Conservation (phyloP, 495 filamentous ascomycete genomes). For the Tuber aestivum region DNA sequence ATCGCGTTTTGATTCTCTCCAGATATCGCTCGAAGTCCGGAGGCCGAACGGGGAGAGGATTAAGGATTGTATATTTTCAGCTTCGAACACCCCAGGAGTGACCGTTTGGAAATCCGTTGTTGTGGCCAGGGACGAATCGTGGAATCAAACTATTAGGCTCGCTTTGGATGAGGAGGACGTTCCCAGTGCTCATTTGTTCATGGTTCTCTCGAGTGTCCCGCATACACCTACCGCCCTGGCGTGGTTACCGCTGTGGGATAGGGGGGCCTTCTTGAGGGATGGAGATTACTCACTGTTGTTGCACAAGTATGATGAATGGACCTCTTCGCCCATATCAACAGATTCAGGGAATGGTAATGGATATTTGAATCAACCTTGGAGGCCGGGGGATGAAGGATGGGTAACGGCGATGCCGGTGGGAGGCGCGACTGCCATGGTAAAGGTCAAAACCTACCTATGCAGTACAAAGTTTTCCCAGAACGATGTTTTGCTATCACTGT, state of each 20-base stretch:
- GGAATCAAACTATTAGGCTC: conserved; percentile 82
- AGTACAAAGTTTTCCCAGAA: conserved; percentile 96
- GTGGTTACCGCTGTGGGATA: conserved; percentile 90
- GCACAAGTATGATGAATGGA: conserved; percentile 86
- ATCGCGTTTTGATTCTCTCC: conserved; percentile 65
- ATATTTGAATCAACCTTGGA: conserved; percentile 79
- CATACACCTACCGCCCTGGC: conserved; percentile 80
- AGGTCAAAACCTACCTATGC: conserved; percentile 81
- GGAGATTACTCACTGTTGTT: conserved; percentile 74
- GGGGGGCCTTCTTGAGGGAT: conserved; percentile 84
- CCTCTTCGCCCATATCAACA: conserved; percentile 49
- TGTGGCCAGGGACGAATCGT: conserved; percentile 66
- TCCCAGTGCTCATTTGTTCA: conserved; percentile 74
- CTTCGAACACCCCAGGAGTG: conserved; percentile 65
- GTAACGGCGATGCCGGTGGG: conserved; percentile 34
- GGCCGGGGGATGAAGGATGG: conserved; percentile 45
- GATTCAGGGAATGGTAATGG: conserved; percentile 58
- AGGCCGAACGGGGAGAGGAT: conserved; percentile 67
- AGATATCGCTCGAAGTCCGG: conserved; percentile 83
- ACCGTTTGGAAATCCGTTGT: conserved; percentile 86
- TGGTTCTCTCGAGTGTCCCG: conserved; percentile 79
- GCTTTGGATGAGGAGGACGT: conserved; percentile 76
- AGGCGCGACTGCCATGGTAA: conserved; percentile 58
- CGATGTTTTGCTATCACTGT: conserved; percentile 71
- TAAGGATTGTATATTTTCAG: conserved; percentile 77